Conservation (phyloP, 148 eudicot species). For the Mesembryanthemum crystallinum region DNA sequence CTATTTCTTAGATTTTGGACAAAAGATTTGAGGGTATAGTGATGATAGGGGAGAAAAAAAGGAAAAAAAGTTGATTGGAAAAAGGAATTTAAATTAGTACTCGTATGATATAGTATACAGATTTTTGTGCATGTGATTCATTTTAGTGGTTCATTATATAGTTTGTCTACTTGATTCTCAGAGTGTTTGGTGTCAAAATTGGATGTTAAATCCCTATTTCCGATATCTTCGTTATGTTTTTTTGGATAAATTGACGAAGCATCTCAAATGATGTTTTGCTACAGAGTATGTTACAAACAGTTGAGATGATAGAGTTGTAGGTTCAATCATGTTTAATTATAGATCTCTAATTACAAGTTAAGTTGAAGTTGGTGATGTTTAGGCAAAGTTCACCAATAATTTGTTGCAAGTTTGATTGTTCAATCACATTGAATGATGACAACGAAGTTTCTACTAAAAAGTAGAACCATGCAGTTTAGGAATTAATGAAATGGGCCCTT, state of each 20-base stretch:
- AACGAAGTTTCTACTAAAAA: constrained; percentile 11
- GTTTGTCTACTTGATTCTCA: not conserved
- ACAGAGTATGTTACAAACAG: too few species aligned
- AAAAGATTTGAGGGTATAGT: not conserved
- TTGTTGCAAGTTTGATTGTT: not conserved
- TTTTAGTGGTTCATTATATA: not conserved
- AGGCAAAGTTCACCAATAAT: not conserved
- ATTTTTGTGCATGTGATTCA: constrained; percentile 23
- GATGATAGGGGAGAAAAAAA: not conserved
- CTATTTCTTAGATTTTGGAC: not conserved
- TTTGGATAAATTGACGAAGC: too few species aligned
- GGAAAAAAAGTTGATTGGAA: not conserved
- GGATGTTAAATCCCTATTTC: too few species aligned
- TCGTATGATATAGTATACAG: constrained; percentile 16
- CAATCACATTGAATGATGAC: not conserved
- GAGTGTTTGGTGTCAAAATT: not conserved
- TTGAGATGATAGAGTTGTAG: not conserved
- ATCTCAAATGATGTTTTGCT: too few species aligned
- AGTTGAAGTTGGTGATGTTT: not conserved
- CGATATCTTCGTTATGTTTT: too few species aligned
- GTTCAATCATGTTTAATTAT: not conserved
- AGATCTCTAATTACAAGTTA: not conserved
- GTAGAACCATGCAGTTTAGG: not conserved
- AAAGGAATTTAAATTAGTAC: constrained; percentile 1
- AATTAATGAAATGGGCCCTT: constrained; percentile 13